These are phyloP conservation scores for Porphyrellus cyaneotinctus DNA, from an alignment of 768 basidiomycete species.

Conservation along the genomic window DNA sequence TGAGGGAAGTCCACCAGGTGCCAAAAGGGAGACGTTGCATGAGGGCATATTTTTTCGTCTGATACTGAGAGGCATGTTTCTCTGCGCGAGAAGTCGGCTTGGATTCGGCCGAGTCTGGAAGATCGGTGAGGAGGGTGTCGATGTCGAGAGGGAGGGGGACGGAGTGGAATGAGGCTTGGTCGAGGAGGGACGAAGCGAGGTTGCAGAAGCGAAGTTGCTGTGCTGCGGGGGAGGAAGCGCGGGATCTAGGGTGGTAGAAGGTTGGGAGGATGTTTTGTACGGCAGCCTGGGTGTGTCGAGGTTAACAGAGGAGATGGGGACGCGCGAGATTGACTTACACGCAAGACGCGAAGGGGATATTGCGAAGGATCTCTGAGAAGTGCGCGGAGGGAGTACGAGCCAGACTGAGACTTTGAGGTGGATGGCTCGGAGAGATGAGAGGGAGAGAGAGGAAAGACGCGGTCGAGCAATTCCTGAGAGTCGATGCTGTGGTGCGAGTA, in stretches of 20 bases:
- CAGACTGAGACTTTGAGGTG: slow-evolving; percentile 34
- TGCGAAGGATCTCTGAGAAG: slow-evolving; percentile 52
- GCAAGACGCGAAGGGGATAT: slow-evolving; percentile 52
- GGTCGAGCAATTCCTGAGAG: slow-evolving; percentile 73
- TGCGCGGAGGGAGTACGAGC: slow-evolving; percentile 48
- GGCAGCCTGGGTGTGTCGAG: slow-evolving; percentile 44
- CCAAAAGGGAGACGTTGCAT: slow-evolving; percentile 75
- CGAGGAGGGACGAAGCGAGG: slow-evolving; percentile 66
- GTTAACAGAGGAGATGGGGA: slow-evolving; percentile 11
- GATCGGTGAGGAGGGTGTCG: slow-evolving; percentile 39
- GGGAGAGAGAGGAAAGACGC: slow-evolving; percentile 59
- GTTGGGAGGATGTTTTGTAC: slow-evolving; percentile 65
- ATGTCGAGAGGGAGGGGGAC: slow-evolving; percentile 44
- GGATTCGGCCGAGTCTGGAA: slow-evolving; percentile 23
- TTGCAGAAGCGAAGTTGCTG: slow-evolving; percentile 74
- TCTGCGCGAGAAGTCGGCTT: slow-evolving; percentile 21
- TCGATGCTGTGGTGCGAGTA: slow-evolving; percentile 47
- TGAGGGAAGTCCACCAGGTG: slow-evolving; percentile 76
- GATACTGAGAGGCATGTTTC: slow-evolving; percentile 26
- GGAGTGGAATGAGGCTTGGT: slow-evolving; percentile 58
- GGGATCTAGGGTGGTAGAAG: slow-evolving; percentile 63
- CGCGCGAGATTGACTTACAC: slow-evolving; percentile 40
- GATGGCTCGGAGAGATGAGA: slow-evolving; percentile 34
- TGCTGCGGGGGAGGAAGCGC: slow-evolving; percentile 55
- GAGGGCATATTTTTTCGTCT: slow-evolving; percentile 64